Evolutionary conservation across 148 eudicot genomes (phyloP).

Genomic region (Chenopodium formosanum): DNA sequence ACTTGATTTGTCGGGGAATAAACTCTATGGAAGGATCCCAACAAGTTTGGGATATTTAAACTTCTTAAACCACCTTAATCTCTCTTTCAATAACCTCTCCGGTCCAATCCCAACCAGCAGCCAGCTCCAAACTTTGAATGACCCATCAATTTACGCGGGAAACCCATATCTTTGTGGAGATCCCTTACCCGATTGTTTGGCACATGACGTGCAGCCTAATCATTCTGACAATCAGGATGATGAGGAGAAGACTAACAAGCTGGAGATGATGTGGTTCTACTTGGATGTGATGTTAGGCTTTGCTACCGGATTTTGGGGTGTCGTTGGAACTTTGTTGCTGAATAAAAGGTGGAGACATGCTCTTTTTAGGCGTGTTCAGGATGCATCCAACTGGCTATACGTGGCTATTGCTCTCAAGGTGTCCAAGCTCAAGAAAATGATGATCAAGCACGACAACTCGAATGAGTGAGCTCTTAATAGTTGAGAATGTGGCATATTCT

Average conservation of each 20-base stretch:
- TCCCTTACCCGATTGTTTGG: conserved; percentile 17
- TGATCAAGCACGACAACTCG: too few relatives aligned
- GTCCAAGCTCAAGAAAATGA: not conserved
- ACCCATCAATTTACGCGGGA: conserved; percentile 19
- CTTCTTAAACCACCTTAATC: conserved; percentile 2
- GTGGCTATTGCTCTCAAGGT: not conserved
- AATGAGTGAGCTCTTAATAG: too few relatives aligned
- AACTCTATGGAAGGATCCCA: conserved; percentile 31
- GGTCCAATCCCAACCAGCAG: conserved; percentile 31
- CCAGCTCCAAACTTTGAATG: conserved; percentile 18
- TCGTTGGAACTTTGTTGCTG: conserved; percentile 16
- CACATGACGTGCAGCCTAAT: not conserved
- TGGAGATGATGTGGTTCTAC: conserved; percentile 26
- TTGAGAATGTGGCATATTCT: too few relatives aligned
- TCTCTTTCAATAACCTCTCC: conserved; percentile 27
- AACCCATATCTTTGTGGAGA: conserved; percentile 29
- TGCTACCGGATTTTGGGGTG: conserved; percentile 32
- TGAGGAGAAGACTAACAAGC: not conserved
- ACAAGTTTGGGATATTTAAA: not conserved
- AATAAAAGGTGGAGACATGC: conserved; percentile 26
- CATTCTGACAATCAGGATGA: not conserved
- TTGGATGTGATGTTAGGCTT: conserved; percentile 23
- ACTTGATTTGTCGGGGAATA: conserved; percentile 27
- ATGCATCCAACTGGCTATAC: conserved; percentile 7
- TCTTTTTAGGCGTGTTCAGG: conserved; percentile 12